Conservation (phyloP, 2,329 filamentous ascomycete genomes). For the Arthrobotrys musiformis region DNA sequence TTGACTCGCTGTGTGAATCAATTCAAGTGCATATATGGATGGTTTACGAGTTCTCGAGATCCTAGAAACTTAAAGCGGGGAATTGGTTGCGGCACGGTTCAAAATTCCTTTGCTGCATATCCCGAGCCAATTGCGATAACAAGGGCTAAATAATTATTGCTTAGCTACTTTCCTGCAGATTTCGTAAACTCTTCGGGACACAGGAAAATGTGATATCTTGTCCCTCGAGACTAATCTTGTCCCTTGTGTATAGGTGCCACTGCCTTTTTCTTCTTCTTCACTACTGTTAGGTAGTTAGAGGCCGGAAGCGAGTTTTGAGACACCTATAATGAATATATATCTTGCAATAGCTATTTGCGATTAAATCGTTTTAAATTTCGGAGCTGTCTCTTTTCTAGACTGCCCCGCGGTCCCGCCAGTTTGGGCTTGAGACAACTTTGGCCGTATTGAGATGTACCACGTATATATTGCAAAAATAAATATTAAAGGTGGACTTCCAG, state of each 20-base stretch:
- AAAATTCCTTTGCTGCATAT: not conserved
- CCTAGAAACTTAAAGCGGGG: not conserved
- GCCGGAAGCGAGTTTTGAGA: not conserved
- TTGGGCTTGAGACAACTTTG: no score
- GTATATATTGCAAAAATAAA: no score
- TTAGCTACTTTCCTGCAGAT: not conserved
- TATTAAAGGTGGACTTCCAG: not conserved
- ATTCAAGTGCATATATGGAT: not conserved
- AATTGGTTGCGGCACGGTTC: not conserved
- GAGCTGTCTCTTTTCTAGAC: no score
- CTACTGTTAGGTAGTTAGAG: not conserved
- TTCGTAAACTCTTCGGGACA: no score
- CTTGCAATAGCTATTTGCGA: not conserved
- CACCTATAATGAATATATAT: not conserved
- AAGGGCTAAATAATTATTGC: not conserved
- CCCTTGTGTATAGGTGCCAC: not conserved
- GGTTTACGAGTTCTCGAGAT: not conserved
- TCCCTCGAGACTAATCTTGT: not conserved
- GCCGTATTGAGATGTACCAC: no score
- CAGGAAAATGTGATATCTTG: not conserved
- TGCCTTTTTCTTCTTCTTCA: not conserved
- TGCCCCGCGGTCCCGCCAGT: no score
- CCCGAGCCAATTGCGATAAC: not conserved
- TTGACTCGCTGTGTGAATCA: not conserved
- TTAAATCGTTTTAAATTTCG: no score